phyloP scores from a whole-genome alignment of 2,329 filamentous ascomycete species.

The Thelonectria blattea region DNA sequence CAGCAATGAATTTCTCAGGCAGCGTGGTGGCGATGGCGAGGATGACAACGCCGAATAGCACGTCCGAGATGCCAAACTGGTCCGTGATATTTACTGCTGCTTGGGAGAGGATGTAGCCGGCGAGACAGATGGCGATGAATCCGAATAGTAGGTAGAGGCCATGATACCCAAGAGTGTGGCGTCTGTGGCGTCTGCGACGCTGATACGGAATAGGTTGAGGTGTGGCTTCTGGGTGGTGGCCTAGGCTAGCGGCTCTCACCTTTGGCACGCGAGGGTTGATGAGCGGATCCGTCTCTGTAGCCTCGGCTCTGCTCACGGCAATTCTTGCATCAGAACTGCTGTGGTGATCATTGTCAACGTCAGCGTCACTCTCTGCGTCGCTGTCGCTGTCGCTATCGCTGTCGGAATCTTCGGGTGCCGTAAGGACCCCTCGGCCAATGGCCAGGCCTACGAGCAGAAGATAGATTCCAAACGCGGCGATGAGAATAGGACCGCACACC shows the following conservation, averaged over 20 bases:
- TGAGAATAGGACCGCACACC: too few relatives aligned
- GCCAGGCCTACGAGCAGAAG: too few relatives aligned
- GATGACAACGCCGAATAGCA: too few relatives aligned
- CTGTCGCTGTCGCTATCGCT: too few relatives aligned
- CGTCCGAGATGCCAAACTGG: too few relatives aligned
- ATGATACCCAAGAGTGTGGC: slow-evolving; percentile 24
- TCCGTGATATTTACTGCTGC: slow-evolving; percentile 51
- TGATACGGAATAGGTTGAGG: background rate
- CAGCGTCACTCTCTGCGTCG: too few relatives aligned
- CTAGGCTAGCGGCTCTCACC: background rate
- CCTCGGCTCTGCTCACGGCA: background rate
- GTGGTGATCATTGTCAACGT: too few relatives aligned
- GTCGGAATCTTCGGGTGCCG: too few relatives aligned
- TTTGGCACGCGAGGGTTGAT: background rate
- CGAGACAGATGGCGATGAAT: slow-evolving; percentile 52
- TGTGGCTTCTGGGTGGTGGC: slow-evolving; percentile 1
- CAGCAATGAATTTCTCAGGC: slow-evolving; percentile 54
- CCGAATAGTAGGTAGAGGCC: slow-evolving; percentile 49
- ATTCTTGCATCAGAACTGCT: background rate
- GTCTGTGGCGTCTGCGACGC: too few relatives aligned
- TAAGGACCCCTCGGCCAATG: background rate
- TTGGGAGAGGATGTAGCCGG: slow-evolving; percentile 57
- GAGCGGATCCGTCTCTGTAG: background rate
- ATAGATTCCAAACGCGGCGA: too few relatives aligned
- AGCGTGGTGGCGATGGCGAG: too few relatives aligned